These are phyloP conservation scores for Sporothrix luriei DNA, from an alignment of 2,329 filamentous ascomycete species.

Conservation along the genomic window DNA sequence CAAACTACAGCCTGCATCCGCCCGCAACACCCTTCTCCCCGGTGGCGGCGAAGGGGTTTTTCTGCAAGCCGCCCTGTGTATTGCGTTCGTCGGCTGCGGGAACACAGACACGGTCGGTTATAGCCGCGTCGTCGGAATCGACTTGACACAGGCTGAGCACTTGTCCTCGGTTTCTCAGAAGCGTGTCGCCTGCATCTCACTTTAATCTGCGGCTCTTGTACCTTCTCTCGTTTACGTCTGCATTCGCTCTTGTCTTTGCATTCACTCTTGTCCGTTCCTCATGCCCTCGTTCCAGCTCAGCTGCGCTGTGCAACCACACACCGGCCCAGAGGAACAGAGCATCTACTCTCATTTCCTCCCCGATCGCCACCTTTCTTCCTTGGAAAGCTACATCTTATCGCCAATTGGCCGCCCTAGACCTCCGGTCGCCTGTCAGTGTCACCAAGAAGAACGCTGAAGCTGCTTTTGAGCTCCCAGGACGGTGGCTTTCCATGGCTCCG, in stretches of 20 bases:
- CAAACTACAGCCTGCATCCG: background rate
- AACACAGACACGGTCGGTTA: conserved; percentile 29
- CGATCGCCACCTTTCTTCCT: background rate
- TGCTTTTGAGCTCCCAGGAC: background rate
- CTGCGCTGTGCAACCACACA: background rate
- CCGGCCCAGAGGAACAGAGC: background rate
- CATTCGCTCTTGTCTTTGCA: background rate
- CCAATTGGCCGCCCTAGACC: conserved; percentile 10
- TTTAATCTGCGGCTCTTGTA: background rate
- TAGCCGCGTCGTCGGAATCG: conserved; percentile 29
- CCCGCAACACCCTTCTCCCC: background rate
- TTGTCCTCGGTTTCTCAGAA: conserved; percentile 6
- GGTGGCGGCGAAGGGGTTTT: conserved; percentile 9
- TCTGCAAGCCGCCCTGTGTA: background rate
- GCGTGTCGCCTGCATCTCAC: background rate
- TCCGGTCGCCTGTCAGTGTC: background rate
- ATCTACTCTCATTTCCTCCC: background rate
- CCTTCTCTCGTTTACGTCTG: background rate
- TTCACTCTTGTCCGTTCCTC: background rate
- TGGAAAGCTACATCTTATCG: background rate
- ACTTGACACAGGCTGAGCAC: conserved; percentile 3
- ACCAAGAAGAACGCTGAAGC: background rate
- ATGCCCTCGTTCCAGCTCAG: background rate
- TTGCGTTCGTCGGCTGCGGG: conserved; percentile 22
- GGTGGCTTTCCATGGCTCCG: conserved; percentile 16